phyloP scores from a whole-genome alignment of 306 rosid species.

The Trifolium dubium region DNA sequence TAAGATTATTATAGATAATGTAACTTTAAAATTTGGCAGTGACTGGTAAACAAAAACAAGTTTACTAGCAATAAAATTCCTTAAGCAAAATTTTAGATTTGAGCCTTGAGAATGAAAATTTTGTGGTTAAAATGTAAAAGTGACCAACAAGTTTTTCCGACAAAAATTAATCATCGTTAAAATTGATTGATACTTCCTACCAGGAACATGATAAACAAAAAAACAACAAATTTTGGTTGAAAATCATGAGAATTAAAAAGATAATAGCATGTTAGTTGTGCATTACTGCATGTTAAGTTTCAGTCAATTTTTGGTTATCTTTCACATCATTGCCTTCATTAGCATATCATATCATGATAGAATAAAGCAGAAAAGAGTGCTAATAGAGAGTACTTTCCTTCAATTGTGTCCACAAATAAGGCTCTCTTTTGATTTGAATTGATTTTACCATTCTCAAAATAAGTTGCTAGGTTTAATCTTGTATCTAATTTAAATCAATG shows the following conservation, averaged over 20 bases:
- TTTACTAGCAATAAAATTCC: too few relatives aligned
- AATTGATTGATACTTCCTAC: too few relatives aligned
- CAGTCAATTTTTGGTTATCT: slow-evolving; percentile 8
- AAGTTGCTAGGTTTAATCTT: slow-evolving; percentile 11
- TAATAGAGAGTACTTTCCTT: slow-evolving; percentile 13
- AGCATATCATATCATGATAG: slow-evolving; percentile 11
- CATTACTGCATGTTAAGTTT: slow-evolving; percentile 15
- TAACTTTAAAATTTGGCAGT: too few relatives aligned
- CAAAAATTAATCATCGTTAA: too few relatives aligned
- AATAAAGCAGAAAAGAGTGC: slow-evolving; percentile 21
- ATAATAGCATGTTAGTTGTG: slow-evolving; percentile 6
- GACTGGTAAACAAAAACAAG: too few relatives aligned
- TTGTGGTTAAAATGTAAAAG: too few relatives aligned
- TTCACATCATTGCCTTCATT: slow-evolving; percentile 13
- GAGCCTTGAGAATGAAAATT: too few relatives aligned
- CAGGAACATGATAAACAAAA: not conserved
- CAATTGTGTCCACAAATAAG: slow-evolving; percentile 22
- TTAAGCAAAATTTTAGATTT: too few relatives aligned
- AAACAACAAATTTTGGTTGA: not conserved
- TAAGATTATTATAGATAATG: too few relatives aligned
- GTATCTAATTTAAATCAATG: slow-evolving; percentile 18
- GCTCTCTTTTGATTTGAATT: not conserved
- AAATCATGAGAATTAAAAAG: not conserved
- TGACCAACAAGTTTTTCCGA: too few relatives aligned
- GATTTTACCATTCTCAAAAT: not conserved